phyloP scores from a whole-genome alignment of 208 protist species.

The Acanthamoeba polyphaga region DNA sequence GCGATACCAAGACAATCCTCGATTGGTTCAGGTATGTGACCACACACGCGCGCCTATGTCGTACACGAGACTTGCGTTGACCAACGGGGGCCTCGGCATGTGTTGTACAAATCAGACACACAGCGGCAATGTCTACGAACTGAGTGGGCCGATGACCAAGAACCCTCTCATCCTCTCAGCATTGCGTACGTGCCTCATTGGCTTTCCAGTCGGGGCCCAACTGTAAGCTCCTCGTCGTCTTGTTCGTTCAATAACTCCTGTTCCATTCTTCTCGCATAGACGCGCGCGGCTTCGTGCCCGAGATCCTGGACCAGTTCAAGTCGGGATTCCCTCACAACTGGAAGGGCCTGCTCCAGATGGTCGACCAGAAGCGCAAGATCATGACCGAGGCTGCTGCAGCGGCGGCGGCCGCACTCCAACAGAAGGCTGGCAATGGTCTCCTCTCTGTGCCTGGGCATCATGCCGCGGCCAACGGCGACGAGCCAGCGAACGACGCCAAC shows the following conservation, averaged over 20 bases:
- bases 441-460: neutral
- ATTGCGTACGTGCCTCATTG: neutral
- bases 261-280: neutral
- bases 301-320: slow-evolving; percentile 56
- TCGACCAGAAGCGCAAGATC: slow-evolving; percentile 25
- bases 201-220: neutral
- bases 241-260: neutral
- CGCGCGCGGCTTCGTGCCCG: slow-evolving; percentile 35
- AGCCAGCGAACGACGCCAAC: neutral
- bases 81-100: neutral
- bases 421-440: neutral
- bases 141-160: slow-evolving; percentile 47
- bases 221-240: neutral
- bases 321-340: slow-evolving; percentile 32
- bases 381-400: neutral
- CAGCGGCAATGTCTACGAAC: slow-evolving; percentile 54
- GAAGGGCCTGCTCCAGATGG: neutral
- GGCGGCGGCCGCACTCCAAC: neutral
- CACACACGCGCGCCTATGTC: neutral
- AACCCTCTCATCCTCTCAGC: slow-evolving; percentile 31
- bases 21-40: slow-evolving; percentile 4
- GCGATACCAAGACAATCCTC: slow-evolving; percentile 22
- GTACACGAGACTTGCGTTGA: neutral
- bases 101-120: neutral
- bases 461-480: neutral